Evolutionary conservation across 179 eudicot species (phyloP).

Genomic region (Nepenthes alata): DNA sequence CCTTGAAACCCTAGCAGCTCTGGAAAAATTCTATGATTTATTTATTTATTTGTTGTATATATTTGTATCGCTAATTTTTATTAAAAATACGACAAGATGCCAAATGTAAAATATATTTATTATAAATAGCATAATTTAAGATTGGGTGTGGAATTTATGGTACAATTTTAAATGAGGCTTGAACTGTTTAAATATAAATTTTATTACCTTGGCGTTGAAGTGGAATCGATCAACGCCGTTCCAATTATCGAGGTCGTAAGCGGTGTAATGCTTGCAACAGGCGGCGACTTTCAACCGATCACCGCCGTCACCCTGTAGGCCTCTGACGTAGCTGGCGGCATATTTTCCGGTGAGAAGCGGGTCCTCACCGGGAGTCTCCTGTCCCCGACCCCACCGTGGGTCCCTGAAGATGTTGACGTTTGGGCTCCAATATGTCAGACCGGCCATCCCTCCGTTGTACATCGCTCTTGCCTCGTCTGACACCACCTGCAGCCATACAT

Average conservation of each 20-base stretch:
- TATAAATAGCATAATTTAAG: too few species aligned
- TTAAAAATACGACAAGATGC: too few species aligned
- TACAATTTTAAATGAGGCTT: too few species aligned
- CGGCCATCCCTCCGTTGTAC: constrained; percentile 61
- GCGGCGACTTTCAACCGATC: constrained; percentile 56
- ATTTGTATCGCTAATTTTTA: too few species aligned
- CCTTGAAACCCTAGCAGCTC: too few species aligned
- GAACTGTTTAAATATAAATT: background rate
- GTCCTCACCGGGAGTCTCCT: constrained; percentile 80
- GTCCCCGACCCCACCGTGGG: constrained; percentile 73
- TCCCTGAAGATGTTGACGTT: constrained; percentile 57
- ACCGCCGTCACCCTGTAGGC: constrained; percentile 41
- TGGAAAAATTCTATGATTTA: too few species aligned
- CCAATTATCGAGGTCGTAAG: constrained; percentile 73
- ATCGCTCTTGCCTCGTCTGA: constrained; percentile 65
- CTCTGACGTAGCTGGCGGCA: constrained; percentile 47
- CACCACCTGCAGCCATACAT: constrained; percentile 31
- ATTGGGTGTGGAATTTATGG: too few species aligned
- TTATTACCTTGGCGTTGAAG: constrained; percentile 40
- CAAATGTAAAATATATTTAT: too few species aligned
- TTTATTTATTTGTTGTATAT: too few species aligned
- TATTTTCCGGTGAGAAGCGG: constrained; percentile 41
- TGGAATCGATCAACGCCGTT: constrained; percentile 59
- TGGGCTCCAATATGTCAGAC: constrained; percentile 61
- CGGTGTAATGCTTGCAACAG: constrained; percentile 62